A percentile compares a stretch with the other conserved stretches of the same genome.
phyloP scores from a whole-genome alignment of 805 yeast species.

The Scheffersomyces ergatensis region DNA sequence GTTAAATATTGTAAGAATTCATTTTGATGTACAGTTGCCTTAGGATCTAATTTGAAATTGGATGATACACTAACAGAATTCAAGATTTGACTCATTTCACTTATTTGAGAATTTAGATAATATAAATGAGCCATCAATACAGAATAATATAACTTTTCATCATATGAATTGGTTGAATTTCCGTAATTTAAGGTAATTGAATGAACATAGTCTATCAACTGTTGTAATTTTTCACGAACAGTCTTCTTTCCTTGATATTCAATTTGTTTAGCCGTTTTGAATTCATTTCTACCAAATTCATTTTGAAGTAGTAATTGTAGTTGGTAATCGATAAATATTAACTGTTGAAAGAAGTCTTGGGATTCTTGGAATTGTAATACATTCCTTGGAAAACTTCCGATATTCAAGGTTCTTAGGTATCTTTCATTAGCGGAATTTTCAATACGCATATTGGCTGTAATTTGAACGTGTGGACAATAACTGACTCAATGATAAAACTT shows the following conservation, averaged over 20 bases:
- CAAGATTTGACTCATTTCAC: slow-evolving; percentile 15
- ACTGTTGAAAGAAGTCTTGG: slow-evolving; percentile 29
- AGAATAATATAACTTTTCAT: slow-evolving; percentile 30
- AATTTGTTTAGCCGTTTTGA: slow-evolving; percentile 11
- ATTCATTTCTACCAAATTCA: slow-evolving; percentile 23
- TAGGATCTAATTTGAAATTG: slow-evolving; percentile 4
- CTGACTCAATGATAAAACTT: no score
- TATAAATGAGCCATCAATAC: slow-evolving; percentile 35
- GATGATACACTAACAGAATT: slow-evolving; percentile 10
- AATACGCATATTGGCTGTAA: slow-evolving; percentile 24
- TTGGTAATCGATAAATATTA: slow-evolving; percentile 36
- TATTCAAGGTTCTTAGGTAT: slow-evolving; percentile 23
- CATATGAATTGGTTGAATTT: slow-evolving; percentile 17
- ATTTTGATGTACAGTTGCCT: slow-evolving; percentile 6
- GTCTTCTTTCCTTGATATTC: slow-evolving; percentile 6
- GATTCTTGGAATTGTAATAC: slow-evolving; percentile 33
- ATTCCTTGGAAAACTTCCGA: slow-evolving; percentile 37
- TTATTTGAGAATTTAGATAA: slow-evolving; percentile 22
- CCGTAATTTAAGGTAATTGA: slow-evolving; percentile 24
- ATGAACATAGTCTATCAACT: slow-evolving; percentile 23
- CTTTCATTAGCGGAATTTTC: slow-evolving; percentile 23
- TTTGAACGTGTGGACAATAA: no score
- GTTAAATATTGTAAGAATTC: slow-evolving; percentile 30
- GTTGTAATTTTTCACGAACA: slow-evolving; percentile 18
- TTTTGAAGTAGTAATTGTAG: slow-evolving; percentile 29